A percentile compares a stretch with the other conserved stretches of the same genome.
phyloP scores from a whole-genome alignment of 495 filamentous ascomycete genomes.

The Peziza echinospora region DNA sequence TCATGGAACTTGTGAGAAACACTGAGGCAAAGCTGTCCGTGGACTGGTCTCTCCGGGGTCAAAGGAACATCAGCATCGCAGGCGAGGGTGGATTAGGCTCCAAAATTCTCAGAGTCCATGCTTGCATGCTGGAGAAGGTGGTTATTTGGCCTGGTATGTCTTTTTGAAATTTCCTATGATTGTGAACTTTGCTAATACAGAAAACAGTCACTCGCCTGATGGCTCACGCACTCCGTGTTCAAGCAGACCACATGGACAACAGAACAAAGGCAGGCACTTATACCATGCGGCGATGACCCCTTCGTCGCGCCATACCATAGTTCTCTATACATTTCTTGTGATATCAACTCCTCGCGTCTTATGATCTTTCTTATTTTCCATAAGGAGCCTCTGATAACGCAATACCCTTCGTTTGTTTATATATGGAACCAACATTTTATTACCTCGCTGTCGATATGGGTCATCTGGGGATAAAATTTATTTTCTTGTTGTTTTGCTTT shows the following conservation, averaged over 20 bases:
- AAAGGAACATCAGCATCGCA: slow-evolving; percentile 25
- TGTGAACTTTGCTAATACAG: neutral
- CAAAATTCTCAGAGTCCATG: slow-evolving; percentile 70
- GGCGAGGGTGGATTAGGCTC: slow-evolving; percentile 21
- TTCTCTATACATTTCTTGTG: no score
- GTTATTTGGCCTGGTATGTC: slow-evolving; percentile 75
- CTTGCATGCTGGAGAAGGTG: slow-evolving; percentile 72
- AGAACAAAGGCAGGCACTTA: slow-evolving; percentile 5
- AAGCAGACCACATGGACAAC: slow-evolving; percentile 55
- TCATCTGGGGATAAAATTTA: no score
- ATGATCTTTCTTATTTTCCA: no score
- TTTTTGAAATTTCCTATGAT: slow-evolving; percentile 20
- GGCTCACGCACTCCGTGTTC: slow-evolving; percentile 64
- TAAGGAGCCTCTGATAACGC: no score
- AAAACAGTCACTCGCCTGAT: slow-evolving; percentile 60
- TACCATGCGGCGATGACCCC: slow-evolving; percentile 1
- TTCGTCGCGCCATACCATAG: no score
- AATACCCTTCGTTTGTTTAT: no score
- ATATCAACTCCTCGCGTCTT: no score
- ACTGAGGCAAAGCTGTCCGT: slow-evolving; percentile 61
- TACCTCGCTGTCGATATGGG: no score
- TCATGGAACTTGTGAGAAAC: slow-evolving; percentile 55
- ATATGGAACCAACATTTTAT: no score
- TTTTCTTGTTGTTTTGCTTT: no score
- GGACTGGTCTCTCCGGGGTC: slow-evolving; percentile 36